phyloP scores from a whole-genome alignment of 257 asterid genomes.

The Fraxinus pennsylvanica region DNA sequence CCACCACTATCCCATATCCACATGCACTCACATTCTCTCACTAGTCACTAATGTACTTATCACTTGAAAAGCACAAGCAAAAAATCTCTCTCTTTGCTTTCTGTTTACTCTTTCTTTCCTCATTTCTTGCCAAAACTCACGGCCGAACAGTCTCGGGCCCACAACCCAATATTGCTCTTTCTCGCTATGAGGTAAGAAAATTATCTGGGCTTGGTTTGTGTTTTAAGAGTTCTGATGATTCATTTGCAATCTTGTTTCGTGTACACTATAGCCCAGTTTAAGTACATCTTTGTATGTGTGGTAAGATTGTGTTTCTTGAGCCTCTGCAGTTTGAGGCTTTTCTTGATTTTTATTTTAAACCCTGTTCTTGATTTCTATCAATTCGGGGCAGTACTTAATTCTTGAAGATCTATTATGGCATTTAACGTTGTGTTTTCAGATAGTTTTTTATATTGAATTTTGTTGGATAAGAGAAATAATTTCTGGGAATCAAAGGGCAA shows the following conservation, averaged over 20 bases:
- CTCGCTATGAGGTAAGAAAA: conserved; percentile 22
- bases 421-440: too few relatives aligned
- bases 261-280: too few relatives aligned
- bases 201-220: not conserved
- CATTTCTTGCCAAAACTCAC: conserved; percentile 42
- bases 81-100: not conserved
- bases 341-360: not conserved
- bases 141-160: conserved; percentile 36
- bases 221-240: not conserved
- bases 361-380: conserved; percentile 17
- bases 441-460: too few relatives aligned
- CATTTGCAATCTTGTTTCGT: too few relatives aligned
- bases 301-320: not conserved
- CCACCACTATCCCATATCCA: conserved; percentile 45
- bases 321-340: conserved; percentile 13
- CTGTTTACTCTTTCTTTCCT: conserved; percentile 11
- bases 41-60: conserved; percentile 39
- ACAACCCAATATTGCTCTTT: conserved; percentile 19
- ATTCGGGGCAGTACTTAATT: not conserved
- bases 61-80: conserved; percentile 37
- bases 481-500: not conserved
- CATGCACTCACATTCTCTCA: conserved; percentile 36
- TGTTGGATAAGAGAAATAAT: not conserved
- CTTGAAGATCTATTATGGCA: not conserved
- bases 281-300: too few relatives aligned